Evolutionary conservation across 306 rosid species (phyloP).

Genomic region (Ceratonia siliqua): DNA sequence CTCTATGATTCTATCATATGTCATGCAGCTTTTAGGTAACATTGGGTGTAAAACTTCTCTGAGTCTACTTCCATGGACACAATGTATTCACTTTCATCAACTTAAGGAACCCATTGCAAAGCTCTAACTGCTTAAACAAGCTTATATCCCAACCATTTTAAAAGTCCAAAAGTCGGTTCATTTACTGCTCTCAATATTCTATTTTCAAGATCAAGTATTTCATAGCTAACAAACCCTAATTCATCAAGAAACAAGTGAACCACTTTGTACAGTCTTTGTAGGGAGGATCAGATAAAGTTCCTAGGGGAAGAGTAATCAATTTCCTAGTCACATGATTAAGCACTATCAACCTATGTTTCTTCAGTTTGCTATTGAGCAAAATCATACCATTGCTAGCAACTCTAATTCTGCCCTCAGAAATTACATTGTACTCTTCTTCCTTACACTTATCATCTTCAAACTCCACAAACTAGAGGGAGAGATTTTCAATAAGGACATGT

Average conservation of each 20-base stretch:
- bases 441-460: constrained; percentile 28
- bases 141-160: constrained; percentile 40
- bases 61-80: constrained; percentile 42
- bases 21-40: constrained; percentile 39
- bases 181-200: constrained; percentile 46
- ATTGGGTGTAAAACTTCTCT: constrained; percentile 46
- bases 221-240: constrained; percentile 37
- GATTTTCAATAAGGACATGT: constrained; percentile 4
- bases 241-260: constrained; percentile 54
- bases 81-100: constrained; percentile 35
- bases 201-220: constrained; percentile 37
- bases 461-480: constrained; percentile 40
- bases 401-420: constrained; percentile 43
- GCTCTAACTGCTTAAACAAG: constrained; percentile 53
- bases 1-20: constrained; percentile 45
- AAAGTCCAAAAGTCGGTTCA: constrained; percentile 50
- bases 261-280: constrained; percentile 46
- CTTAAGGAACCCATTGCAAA: constrained; percentile 54
- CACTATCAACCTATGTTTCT: constrained; percentile 47
- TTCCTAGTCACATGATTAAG: constrained; percentile 61
- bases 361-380: constrained; percentile 45
- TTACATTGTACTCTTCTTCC: constrained; percentile 40
- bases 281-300: constrained; percentile 39
- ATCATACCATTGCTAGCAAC: constrained; percentile 55
- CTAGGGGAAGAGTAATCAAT: constrained; percentile 44